Evolutionary conservation across 2,329 filamentous ascomycete species (phyloP).

Genomic region (Endoconidiophora polonica): DNA sequence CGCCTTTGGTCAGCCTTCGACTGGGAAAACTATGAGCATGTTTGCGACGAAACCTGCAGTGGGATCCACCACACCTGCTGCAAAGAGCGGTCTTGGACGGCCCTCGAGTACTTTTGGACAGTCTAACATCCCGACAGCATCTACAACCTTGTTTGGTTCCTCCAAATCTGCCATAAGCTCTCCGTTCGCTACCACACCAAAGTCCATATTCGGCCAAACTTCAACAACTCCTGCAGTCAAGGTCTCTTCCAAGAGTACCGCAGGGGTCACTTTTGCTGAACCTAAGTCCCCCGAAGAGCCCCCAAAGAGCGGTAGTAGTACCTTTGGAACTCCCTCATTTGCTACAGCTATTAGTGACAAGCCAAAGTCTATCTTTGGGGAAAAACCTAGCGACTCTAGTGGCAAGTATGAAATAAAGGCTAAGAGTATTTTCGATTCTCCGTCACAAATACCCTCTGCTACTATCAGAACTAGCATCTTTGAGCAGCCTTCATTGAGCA

Average conservation of each 20-base stretch:
- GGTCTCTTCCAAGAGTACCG: too few species aligned
- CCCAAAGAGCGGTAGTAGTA: too few species aligned
- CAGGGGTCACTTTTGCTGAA: too few species aligned
- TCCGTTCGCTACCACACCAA: background rate
- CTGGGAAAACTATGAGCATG: background rate
- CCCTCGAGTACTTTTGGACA: background rate
- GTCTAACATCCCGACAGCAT: background rate
- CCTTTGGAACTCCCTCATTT: too few species aligned
- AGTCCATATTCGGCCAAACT: constrained; percentile 1
- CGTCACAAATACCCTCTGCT: background rate
- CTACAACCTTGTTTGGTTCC: background rate
- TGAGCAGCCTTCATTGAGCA: constrained; percentile 14
- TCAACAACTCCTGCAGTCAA: background rate
- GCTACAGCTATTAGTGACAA: background rate
- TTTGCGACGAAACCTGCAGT: background rate
- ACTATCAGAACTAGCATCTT: constrained; percentile 10
- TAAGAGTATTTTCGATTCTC: constrained; percentile 8
- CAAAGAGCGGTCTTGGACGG: background rate
- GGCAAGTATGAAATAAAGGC: background rate
- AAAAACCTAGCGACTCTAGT: background rate
- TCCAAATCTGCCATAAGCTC: background rate
- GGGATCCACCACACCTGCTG: background rate
- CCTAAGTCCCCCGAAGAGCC: too few species aligned
- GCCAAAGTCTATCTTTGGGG: background rate
- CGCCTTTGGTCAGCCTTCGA: constrained; percentile 2